Percentiles rank a stretch among this genome's conserved stretches.
These are phyloP conservation scores for Colletotrichum orbiculare DNA, from an alignment of 2,329 filamentous ascomycete genomes.

Conservation along the genomic window DNA sequence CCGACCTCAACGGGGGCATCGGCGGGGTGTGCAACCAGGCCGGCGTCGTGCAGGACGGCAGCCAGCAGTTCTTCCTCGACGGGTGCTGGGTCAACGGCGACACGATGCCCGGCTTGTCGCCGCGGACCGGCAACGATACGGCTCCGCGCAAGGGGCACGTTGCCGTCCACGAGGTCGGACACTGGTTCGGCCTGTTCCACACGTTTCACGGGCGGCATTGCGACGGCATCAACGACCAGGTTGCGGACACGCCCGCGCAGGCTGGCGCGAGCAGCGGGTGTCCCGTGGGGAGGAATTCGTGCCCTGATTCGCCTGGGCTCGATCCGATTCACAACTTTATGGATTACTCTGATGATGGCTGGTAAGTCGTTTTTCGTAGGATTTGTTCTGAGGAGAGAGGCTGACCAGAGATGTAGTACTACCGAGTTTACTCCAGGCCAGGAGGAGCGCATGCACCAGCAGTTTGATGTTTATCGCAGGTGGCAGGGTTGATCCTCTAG, in stretches of 20 bases:
- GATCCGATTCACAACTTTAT: slow-evolving; percentile 54
- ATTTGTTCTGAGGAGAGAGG: neutral
- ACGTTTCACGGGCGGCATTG: slow-evolving; percentile 57
- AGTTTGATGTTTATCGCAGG: slow-evolving; percentile 19
- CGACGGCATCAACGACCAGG: slow-evolving; percentile 48
- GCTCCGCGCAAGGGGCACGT: slow-evolving; percentile 40
- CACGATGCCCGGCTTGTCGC: slow-evolving; percentile 51
- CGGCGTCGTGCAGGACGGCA: slow-evolving; percentile 45
- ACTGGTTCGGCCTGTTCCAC: slow-evolving; percentile 61
- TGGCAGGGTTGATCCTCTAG: neutral
- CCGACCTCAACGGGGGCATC: slow-evolving; percentile 22
- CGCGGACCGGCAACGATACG: slow-evolving; percentile 45
- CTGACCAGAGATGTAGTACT: slow-evolving; percentile 6
- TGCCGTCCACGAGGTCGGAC: slow-evolving; percentile 56
- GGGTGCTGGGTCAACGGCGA: slow-evolving; percentile 52
- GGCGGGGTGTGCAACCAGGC: slow-evolving; percentile 51
- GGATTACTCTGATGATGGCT: slow-evolving; percentile 53
- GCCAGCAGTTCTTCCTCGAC: slow-evolving; percentile 49
- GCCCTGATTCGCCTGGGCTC: slow-evolving; percentile 44
- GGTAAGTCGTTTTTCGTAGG: neutral
- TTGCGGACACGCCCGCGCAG: slow-evolving; percentile 55
- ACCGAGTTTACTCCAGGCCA: slow-evolving; percentile 31
- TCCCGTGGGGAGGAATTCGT: slow-evolving; percentile 49
- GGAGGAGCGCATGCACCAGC: slow-evolving; percentile 31
- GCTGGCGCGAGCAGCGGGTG: slow-evolving; percentile 49